Conservation (phyloP, 75 land plant species). For the Chamaecyparis obtusa region DNA sequence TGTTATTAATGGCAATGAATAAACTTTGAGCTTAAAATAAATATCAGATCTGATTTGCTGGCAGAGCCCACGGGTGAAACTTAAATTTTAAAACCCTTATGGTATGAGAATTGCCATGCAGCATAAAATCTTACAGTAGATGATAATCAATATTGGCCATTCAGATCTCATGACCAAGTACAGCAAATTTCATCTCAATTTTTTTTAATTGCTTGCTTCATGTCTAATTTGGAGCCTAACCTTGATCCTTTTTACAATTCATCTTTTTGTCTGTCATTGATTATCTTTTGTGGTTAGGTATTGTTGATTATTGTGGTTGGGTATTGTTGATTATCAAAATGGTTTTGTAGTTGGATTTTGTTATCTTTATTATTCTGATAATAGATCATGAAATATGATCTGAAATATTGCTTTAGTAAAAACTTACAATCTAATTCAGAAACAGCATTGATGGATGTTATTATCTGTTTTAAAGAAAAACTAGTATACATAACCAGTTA, state of each 20-base stretch:
- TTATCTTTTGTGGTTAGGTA: neutral
- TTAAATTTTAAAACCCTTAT: no score
- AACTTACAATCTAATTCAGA: no score
- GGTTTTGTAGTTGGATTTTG: neutral
- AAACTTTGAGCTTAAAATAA: neutral
- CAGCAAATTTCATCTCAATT: neutral
- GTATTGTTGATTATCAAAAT: neutral
- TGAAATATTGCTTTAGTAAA: no score
- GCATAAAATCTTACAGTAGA: neutral
- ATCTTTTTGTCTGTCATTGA: neutral
- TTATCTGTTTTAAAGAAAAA: neutral
- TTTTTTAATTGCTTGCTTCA: neutral
- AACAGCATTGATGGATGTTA: no score
- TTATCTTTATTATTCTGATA: no score
- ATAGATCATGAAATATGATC: no score
- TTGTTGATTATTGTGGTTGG: no score
- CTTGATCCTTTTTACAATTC: neutral
- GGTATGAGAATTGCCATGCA: neutral
- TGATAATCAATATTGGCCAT: neutral
- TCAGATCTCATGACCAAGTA: no score
- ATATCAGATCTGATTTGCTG: neutral
- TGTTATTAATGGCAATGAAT: neutral
- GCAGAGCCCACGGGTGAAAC: neutral
- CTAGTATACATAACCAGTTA: neutral
- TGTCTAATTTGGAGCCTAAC: neutral